phyloP scores from a whole-genome alignment of 192 early-diverging fungal genomes.

The Backusella australiensis region DNA sequence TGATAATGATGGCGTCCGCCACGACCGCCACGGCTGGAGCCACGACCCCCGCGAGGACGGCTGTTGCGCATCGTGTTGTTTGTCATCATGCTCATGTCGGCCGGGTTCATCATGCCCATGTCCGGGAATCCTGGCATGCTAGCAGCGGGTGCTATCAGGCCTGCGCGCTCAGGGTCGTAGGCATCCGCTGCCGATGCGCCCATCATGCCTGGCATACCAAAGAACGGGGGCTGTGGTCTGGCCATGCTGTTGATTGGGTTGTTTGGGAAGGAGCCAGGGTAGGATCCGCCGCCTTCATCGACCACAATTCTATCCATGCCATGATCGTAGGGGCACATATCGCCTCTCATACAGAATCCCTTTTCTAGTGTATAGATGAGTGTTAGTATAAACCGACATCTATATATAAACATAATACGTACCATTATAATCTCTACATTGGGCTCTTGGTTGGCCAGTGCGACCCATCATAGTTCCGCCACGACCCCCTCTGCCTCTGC shows the following conservation, averaged over 20 bases:
- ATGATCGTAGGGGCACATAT: conserved; percentile 78
- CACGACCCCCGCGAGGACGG: conserved; percentile 27
- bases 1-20: conserved; percentile 35
- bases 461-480: conserved; percentile 37
- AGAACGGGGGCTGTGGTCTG: conserved; percentile 39
- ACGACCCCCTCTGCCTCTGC: conserved; percentile 34
- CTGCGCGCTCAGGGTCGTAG: conserved; percentile 52
- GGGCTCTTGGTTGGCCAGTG: conserved; percentile 42
- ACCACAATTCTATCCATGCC: conserved; percentile 66
- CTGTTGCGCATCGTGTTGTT: conserved; percentile 1
- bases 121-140: background rate
- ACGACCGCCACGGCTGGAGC: conserved; percentile 43
- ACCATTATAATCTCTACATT: conserved; percentile 81
- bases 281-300: conserved; percentile 43
- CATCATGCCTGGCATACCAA: conserved; percentile 21
- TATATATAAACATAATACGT: no score
- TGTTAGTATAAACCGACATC: background rate
- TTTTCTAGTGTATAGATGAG: conserved; percentile 47
- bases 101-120: conserved; percentile 15
- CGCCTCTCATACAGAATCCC: conserved; percentile 80
- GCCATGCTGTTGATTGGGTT: conserved; percentile 36
- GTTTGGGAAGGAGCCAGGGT: conserved; percentile 37
- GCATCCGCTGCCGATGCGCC: conserved; percentile 32
- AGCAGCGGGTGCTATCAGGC: conserved; percentile 25
- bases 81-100: background rate